Conservation (phyloP, 305 asterid genomes). For the Petunia hybrid region DNA sequence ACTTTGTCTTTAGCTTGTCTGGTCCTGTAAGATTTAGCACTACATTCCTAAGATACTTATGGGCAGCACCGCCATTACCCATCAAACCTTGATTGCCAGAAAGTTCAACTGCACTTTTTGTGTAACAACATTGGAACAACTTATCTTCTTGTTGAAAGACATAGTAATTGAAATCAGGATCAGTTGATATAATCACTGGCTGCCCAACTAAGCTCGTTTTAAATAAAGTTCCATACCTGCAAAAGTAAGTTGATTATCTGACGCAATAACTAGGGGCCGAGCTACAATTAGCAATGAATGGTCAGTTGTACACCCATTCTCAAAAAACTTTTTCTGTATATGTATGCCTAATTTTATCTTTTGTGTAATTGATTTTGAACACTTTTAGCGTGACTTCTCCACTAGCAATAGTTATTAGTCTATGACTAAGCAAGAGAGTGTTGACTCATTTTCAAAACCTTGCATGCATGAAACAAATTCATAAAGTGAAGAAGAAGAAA, state of each 20-base stretch:
- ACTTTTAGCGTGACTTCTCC: no score
- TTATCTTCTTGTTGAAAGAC: conserved; percentile 40
- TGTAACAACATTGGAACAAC: conserved; percentile 30
- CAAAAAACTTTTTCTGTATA: no score
- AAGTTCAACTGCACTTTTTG: conserved; percentile 24
- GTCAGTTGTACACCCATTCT: no score
- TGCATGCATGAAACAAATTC: no score
- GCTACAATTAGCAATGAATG: no score
- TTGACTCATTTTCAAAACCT: no score
- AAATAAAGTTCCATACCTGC: conserved; percentile 36
- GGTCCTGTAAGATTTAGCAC: conserved; percentile 27
- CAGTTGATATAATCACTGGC: conserved; percentile 29
- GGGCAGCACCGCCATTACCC: conserved; percentile 25
- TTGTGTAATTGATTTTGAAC: no score
- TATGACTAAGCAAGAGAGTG: no score
- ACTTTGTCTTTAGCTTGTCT: conserved; percentile 25
- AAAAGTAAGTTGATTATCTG: neutral
- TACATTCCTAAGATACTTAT: conserved; percentile 36
- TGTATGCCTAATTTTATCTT: no score
- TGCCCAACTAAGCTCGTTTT: conserved; percentile 40
- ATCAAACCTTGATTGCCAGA: conserved; percentile 2
- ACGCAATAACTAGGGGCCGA: no score
- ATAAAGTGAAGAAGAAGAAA: no score
- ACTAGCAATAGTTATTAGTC: no score
- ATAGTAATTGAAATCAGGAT: conserved; percentile 29